A percentile compares a stretch with the other conserved stretches of the same genome.
phyloP scores from a whole-genome alignment of 1,139 yeast species.

The Kodamaea anthophila region DNA sequence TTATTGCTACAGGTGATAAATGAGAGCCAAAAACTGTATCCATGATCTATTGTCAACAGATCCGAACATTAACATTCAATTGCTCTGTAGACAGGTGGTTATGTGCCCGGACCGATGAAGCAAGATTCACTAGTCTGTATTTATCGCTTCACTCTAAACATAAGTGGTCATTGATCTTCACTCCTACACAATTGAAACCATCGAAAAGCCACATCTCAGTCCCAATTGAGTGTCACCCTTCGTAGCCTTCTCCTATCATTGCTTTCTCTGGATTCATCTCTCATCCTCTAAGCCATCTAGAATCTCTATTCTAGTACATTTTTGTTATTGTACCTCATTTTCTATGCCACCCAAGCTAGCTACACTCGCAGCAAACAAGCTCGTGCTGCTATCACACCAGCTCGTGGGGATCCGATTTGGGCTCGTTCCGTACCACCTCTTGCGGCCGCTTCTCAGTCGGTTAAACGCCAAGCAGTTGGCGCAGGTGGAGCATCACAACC shows the following conservation, averaged over 20 bases:
- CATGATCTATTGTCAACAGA: no score
- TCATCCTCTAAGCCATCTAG: constrained; percentile 1
- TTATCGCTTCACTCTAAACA: no score
- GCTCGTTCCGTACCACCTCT: constrained; percentile 42
- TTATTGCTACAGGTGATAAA: no score
- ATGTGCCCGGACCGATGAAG: no score
- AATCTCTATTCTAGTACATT: not conserved
- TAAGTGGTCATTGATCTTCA: not conserved
- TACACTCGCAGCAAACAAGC: constrained; percentile 14
- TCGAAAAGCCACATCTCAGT: not conserved
- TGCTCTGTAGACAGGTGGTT: no score
- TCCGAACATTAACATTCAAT: no score
- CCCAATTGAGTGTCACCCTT: no score
- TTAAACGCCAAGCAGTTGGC: constrained; percentile 44
- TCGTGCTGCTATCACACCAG: constrained; percentile 15
- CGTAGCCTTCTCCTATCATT: no score
- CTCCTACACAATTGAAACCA: not conserved
- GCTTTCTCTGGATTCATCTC: no score
- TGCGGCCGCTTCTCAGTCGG: constrained; percentile 36
- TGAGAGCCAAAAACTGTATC: no score
- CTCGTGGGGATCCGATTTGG: constrained; percentile 43
- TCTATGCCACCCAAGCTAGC: constrained; percentile 9
- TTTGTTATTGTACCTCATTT: not conserved
- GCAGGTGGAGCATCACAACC: constrained; percentile 38
- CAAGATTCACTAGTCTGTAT: no score